Base-by-base conservation (phyloP, 495 filamentous ascomycete species). In the Trypethelium eluteriae region DNA sequence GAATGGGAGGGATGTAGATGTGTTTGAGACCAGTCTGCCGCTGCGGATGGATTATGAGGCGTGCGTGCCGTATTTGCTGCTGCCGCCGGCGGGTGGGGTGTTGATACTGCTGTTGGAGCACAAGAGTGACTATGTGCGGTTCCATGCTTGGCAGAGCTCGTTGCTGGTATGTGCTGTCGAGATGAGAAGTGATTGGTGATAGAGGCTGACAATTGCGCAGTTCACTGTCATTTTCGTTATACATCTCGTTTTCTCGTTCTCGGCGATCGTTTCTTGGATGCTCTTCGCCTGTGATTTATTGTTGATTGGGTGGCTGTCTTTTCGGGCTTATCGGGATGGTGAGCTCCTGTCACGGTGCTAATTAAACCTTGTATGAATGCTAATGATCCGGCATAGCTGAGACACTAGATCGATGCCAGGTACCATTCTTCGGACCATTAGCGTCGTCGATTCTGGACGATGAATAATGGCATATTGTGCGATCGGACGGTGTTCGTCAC, bases 51-150 rank as follows among this genome's bases (percentile, higher is more conserved):
- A 88, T 71, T 86, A 91, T 70, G 94, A 98, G 80, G 94, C 94
- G 18, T 89, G 89, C 75, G 78, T 97, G 78, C 93, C 94, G 53
- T 98, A 98, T 76, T 74, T 97, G 70, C 82, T 87, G 67, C 77
- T 95, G 25, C 94, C 94, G 72, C 94, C 94, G 16, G 86, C 92
- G 0, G 94, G 93, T 38, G 90, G 86, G 38, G 90, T 96, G 11
- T 77, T 96, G 69, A 76, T 98, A 73, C 75, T 98, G 68, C 82
- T 98, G 69, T 69, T 92, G 67, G 94, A 98, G 82, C 84, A 91
- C 71, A 93, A 94, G 82, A 96, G 92, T 71, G 94, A 98, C 77
- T 98, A 96, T 75, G 94, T 98, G 46, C 81, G 94, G 70, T 96
- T 96, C 69, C 94, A 98, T 76, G 94, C 93, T 7, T 97, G 94